Evolutionary conservation across 345 rosid species (phyloP).

Genomic region (Eucalyptus regnans): DNA sequence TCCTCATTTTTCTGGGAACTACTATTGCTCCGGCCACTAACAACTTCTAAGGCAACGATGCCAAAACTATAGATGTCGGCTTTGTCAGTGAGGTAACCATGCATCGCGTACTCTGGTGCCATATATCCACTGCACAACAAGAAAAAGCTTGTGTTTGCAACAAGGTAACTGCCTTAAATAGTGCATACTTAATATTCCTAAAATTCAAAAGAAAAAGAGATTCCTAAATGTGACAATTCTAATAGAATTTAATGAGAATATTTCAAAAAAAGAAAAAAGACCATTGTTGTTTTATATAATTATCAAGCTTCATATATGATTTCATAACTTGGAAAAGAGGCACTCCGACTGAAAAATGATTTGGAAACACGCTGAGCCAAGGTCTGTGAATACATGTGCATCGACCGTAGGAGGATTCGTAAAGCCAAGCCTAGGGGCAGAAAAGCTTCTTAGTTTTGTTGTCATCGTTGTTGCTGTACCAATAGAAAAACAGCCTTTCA

Average conservation of each 20-base stretch:
- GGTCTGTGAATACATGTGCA: too few species aligned
- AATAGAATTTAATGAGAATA: not conserved
- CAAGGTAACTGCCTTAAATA: not conserved
- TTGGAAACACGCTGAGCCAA: too few species aligned
- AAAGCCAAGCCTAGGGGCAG: too few species aligned
- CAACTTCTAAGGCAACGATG: slow-evolving; percentile 17
- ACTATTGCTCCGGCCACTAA: slow-evolving; percentile 8
- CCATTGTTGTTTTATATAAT: not conserved
- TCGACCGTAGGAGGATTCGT: too few species aligned
- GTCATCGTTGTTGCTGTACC: too few species aligned
- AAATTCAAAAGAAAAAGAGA: not conserved
- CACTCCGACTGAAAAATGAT: too few species aligned
- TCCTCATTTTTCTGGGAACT: not conserved
- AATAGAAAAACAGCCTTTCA: too few species aligned
- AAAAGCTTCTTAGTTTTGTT: too few species aligned
- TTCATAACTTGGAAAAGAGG: too few species aligned
- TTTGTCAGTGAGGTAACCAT: slow-evolving; percentile 18
- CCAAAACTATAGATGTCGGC: slow-evolving; percentile 29
- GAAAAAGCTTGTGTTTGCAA: not conserved
- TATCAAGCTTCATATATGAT: not conserved
- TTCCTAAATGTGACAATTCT: not conserved
- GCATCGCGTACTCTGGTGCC: slow-evolving; percentile 29
- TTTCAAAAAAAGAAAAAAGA: not conserved
- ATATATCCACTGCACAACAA: slow-evolving; percentile 15
- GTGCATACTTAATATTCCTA: not conserved